Evolutionary conservation across 495 filamentous ascomycete genomes (phyloP), one percentile per base, ranked within the genome.

Genomic region (Copromyces sp.): DNA sequence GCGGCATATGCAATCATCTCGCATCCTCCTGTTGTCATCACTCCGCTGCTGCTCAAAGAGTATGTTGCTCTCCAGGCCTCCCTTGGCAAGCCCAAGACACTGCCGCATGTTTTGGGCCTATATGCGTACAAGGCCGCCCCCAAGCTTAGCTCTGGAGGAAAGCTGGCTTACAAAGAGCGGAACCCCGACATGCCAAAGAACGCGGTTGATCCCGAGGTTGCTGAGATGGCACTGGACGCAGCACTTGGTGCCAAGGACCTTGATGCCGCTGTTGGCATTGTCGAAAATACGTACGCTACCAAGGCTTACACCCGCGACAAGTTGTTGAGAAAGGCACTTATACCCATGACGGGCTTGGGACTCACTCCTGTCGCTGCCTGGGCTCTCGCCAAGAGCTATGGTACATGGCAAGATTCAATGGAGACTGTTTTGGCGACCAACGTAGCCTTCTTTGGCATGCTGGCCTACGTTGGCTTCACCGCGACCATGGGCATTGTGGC

Each of bases 111-210:
- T 68, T 91, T 99, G 83, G 79, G 88, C 59, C 87, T 98, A 41
- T 98, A 93, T 76, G 94, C 93, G 70, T 86, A 86, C 77, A 99
- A 98, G 80, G 92, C 92, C 17, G 82, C 90, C 68, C 93, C 93
- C 11, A 82, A 87, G 70, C 84, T 89, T 76, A 82, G 83, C 32
- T 85, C 86, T 47, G 86, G 84, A 37, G 86, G 83, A 17, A 85
- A 88, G 3, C 82, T 91, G 42, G 83, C 82, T 77, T 94, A 89
- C 80, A 82, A 78, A 69, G 79, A 85, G 59, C 87, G 89, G 32
- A 91, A 91, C 29, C 92, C 94, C 5, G 88, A 88, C 74, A 87
- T 85, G 72, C 81, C 89, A 65, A 88, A 88, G 69, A 90, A 89
- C 74, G 93, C 94, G 20, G 87, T 98, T 38, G 89, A 93, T 2